phyloP scores from a whole-genome alignment of 148 eudicot genomes.

The Rhododendron vialii region DNA sequence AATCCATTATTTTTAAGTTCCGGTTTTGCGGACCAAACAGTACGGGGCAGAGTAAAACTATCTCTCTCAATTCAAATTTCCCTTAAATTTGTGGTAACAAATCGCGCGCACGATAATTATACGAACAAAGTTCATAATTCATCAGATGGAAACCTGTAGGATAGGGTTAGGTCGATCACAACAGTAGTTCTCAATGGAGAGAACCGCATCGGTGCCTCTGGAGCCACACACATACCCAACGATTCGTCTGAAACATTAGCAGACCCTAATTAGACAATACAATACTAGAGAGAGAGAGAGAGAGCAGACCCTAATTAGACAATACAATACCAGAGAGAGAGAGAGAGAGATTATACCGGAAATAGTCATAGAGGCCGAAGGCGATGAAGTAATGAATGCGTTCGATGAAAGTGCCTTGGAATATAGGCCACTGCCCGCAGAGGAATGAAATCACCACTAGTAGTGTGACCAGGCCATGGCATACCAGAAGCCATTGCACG shows the following conservation, averaged over 20 bases:
- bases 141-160: slow-evolving; percentile 51
- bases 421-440: slow-evolving; percentile 97
- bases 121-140: neutral
- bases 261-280: slow-evolving; percentile 5
- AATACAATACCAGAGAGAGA: neutral
- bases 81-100: neutral
- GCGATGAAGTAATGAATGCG: slow-evolving; percentile 69
- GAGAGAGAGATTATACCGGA: slow-evolving; percentile 36
- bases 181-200: slow-evolving; percentile 66
- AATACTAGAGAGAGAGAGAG: neutral
- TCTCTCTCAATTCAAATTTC: neutral
- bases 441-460: slow-evolving; percentile 74
- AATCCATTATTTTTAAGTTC: too few species aligned
- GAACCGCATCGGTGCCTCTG: slow-evolving; percentile 65
- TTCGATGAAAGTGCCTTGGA: slow-evolving; percentile 76
- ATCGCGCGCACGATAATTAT: neutral
- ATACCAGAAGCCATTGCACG: slow-evolving; percentile 73
- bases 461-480: slow-evolving; percentile 65
- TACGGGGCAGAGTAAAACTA: neutral
- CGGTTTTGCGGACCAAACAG: neutral
- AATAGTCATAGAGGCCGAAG: slow-evolving; percentile 76
- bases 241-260: slow-evolving; percentile 43
- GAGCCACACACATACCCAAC: slow-evolving; percentile 56
- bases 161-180: slow-evolving; percentile 94
- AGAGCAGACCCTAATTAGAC: slow-evolving; percentile 5